A percentile compares a stretch with the other conserved stretches of the same genome.
Evolutionary conservation across 129 eudicot species (phyloP).

Genomic region (Tagetes erecta): DNA sequence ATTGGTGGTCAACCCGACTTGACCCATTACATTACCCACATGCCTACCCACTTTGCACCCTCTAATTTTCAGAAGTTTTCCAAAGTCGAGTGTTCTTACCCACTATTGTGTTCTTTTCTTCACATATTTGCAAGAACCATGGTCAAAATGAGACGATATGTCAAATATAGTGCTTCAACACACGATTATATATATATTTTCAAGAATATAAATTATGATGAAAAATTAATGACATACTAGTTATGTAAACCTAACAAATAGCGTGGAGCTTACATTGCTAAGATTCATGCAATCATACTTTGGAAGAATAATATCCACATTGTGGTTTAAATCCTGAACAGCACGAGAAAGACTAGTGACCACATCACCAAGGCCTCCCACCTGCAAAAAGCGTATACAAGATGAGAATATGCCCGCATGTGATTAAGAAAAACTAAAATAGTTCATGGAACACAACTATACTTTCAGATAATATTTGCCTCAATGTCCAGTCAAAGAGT

Average conservation of each 20-base stretch:
- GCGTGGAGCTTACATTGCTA: constrained; percentile 65
- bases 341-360: constrained; percentile 99
- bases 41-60: not conserved
- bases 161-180: not conserved
- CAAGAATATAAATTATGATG: constrained; percentile 1
- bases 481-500: not conserved
- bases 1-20: not conserved
- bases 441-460: not conserved
- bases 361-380: constrained; percentile 98
- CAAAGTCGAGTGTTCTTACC: not conserved
- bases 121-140: constrained; percentile 12
- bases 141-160: not conserved
- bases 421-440: not conserved
- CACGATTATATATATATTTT: not conserved
- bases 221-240: not conserved
- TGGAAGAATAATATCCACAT: constrained; percentile 85
- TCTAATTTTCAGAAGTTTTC: not conserved
- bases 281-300: constrained; percentile 94
- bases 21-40: not conserved
- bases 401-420: not conserved
- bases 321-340: constrained; percentile 90
- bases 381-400: constrained; percentile 46
- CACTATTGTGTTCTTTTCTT: constrained; percentile 10
- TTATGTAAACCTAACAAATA: constrained; percentile 14
- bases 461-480: not conserved